Base-by-base conservation (phyloP, 495 filamentous ascomycete species). In the Cladorrhinum samala region DNA sequence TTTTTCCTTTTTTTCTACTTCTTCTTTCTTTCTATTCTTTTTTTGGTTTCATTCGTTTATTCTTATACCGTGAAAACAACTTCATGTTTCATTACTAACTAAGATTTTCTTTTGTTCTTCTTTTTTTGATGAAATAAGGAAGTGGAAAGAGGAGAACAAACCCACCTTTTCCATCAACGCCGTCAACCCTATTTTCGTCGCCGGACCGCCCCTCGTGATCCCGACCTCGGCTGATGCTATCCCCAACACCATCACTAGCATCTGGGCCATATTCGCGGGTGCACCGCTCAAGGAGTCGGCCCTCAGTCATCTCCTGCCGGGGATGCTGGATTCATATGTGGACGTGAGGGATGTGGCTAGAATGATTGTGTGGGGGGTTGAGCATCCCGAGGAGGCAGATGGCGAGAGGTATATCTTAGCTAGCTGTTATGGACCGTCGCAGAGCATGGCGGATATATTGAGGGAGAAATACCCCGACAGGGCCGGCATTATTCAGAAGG, bases 321-420 rank as follows among this genome's bases (percentile, higher is more conserved):
- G 46, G 0, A 58, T 58, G 13, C 58, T 52, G 23, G 49, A 59
- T 2, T 52, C 49, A 36, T 67, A 62, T 46, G 69, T 77, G 23
- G 72, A 77, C 53, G 65, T 77, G 0, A 60, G 74, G 11, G 73
- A 77, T 49, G 73, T 77, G n/a, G 71, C 70, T 6, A 53, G 62
- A 0, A 52, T 70, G 44, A 62, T 72, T 37, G 58, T 70, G 9
- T 74, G 65, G 57, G 65, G 55, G 17, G 54, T 65, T 25, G 70
- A 72, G 43, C 52, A 75, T 41, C 56, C 66, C 5, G 51, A 59
- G 2, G 53, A 59, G n/a, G 49, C 64, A 1, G 61, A 70, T 55
- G 61, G 62, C 30, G 57, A 77, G 56, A 58, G 74, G 25, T 75
- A 68, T 52, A 48, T 75, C 13, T 51, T 55, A 9, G 56, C 55